Evolutionary conservation across 306 rosid genomes (phyloP), one percentile per base, ranked within the genome.

Genomic region (Rosa multiflora): DNA sequence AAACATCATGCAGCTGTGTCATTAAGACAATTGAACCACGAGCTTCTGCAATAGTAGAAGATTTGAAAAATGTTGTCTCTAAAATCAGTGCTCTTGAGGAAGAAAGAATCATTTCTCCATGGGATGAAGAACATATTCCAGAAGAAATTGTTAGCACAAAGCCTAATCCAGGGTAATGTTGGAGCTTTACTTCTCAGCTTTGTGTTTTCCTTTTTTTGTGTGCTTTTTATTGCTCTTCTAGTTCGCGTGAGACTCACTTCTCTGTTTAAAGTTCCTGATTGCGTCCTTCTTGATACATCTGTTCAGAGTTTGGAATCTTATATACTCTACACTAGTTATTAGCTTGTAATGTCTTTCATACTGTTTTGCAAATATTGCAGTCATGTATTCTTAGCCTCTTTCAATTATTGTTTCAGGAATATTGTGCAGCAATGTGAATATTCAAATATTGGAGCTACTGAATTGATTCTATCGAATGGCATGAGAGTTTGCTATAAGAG

Each of bases 71-170:
- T 88, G 83, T 95, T 84, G 91, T 90, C 62, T 74, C 58, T 80
- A 88, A 82, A 75, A 86, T 92, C 76, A 85, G 81, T 86, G 72
- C 72, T 83, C 92, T 88, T 5, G 99, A 95, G 91, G 88, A 87
- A 88, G 92, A 85, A 62, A 83, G 88, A 64, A 72, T 52, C 70
- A 90, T 95, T 81, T 76, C 93, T 81, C 80, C 82, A 66, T 91
- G 92, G 99, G 97, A 92, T 43, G 99, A 91, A 32, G 97, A 95
- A 71, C 86, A 88, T n/a, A 88, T 95, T 79, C 99, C 99, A 8
- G 99, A 92, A 83, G 97, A 92, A 88, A 88, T 95, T 85, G 95
- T 95, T 79, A 79, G 82, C 82, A 59, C 79, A 79, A 89, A 87
- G 87, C 98, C 99, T 76, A 85, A 83, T 81, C 87, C 86, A 79